Evolutionary conservation across 2,329 filamentous ascomycete species (phyloP).

Genomic region (Beauveria scarabaeidicola): DNA sequence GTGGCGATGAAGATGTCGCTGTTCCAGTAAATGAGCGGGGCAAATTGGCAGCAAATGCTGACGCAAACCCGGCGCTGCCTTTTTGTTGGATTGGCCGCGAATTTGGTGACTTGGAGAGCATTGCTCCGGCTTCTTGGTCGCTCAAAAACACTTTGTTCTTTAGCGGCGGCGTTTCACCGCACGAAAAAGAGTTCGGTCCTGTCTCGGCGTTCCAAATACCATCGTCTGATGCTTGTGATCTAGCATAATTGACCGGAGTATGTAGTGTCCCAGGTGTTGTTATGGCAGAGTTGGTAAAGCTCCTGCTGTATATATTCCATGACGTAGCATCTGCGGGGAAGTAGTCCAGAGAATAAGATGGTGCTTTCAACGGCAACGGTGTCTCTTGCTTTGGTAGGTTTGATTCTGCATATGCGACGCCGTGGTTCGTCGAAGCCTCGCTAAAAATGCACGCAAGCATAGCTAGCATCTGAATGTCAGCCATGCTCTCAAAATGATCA

Average conservation of each 20-base stretch:
- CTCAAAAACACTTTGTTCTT: conserved; percentile 37
- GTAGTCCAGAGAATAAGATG: conserved; percentile 58
- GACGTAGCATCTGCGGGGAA: conserved; percentile 50
- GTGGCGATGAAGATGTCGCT: conserved; percentile 36
- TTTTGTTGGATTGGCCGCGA: conserved; percentile 41
- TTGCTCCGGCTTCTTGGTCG: conserved; percentile 40
- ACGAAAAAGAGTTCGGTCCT: conserved; percentile 50
- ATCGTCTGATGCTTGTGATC: conserved; percentile 50
- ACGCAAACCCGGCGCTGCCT: conserved; percentile 46
- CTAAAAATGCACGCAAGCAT: conserved; percentile 65
- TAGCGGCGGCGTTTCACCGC: conserved; percentile 52
- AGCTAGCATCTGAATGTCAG: conserved; percentile 61
- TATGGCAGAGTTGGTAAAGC: conserved; percentile 43
- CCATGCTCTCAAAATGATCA: conserved; percentile 51
- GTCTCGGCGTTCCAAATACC: conserved; percentile 44
- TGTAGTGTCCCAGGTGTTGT: conserved; percentile 50
- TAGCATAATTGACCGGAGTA: conserved; percentile 45
- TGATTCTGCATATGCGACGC: conserved; percentile 48
- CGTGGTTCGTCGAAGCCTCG: conserved; percentile 47
- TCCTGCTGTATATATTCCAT: conserved; percentile 44
- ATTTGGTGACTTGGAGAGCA: conserved; percentile 52
- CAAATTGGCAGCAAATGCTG: conserved; percentile 47
- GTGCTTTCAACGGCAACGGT: conserved; percentile 56
- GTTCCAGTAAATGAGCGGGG: conserved; percentile 34
- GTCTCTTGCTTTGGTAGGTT: conserved; percentile 51